These are phyloP conservation scores for Yarrowia sp. DNA, from an alignment of 805 yeast genomes.

Conservation along the genomic window DNA sequence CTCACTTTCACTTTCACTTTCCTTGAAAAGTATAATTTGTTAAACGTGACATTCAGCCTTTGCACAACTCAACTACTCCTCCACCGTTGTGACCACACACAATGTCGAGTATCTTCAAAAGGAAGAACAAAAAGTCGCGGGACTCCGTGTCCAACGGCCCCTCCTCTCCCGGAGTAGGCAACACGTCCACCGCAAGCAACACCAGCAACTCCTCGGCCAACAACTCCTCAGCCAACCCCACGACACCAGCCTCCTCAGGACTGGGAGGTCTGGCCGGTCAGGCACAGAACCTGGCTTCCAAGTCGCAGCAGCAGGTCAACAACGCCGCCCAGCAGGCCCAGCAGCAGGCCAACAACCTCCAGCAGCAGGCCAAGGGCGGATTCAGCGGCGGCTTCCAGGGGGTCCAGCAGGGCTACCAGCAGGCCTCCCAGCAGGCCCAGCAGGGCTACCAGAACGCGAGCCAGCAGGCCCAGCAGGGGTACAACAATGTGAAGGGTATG, in stretches of 20 bases:
- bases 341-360: neutral
- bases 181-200: no score
- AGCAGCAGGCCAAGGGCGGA: conserved; percentile 4
- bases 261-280: neutral
- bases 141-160: conserved; percentile 25
- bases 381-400: neutral
- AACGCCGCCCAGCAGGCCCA: neutral
- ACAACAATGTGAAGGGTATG: neutral
- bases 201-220: no score
- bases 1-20: conserved; percentile 1
- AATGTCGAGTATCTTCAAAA: conserved; percentile 39
- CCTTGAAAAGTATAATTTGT: conserved; percentile 16
- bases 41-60: neutral
- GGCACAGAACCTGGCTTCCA: conserved; percentile 11
- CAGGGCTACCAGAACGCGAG: conserved; percentile 1
- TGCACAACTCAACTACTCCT: neutral
- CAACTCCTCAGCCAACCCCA: no score
- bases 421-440: conserved; percentile 5
- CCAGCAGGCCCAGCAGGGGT: conserved; percentile 17
- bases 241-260: neutral
- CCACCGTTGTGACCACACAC: neutral
- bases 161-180: conserved; percentile 1
- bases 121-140: conserved; percentile 38
- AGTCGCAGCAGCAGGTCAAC: neutral
- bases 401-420: conserved; percentile 24